A percentile compares a stretch with the other conserved stretches of the same genome.
Evolutionary conservation across 495 filamentous ascomycete genomes (phyloP).

Genomic region (Penicillium dipodomyicola): DNA sequence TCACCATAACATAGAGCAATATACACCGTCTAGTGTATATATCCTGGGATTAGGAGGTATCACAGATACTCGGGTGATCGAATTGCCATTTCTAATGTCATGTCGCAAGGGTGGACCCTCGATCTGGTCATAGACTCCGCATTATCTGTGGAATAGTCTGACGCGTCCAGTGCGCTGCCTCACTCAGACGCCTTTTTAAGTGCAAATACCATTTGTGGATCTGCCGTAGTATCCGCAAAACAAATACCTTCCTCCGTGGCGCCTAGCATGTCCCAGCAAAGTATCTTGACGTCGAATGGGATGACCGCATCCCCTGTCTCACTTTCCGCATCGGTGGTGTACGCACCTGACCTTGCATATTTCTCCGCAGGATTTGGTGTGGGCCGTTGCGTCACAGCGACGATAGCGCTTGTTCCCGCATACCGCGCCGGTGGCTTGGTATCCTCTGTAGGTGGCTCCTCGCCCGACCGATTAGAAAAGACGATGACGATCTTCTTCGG

Average conservation of each 20-base stretch:
- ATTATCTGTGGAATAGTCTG: slow-evolving; percentile 7
- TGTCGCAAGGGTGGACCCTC: not conserved
- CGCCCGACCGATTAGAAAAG: slow-evolving; percentile 77
- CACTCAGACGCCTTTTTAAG: slow-evolving; percentile 20
- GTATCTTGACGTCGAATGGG: slow-evolving; percentile 42
- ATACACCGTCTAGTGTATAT: slow-evolving; percentile 5
- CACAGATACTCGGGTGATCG: not conserved
- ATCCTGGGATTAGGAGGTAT: not conserved
- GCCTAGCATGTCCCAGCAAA: slow-evolving; percentile 48
- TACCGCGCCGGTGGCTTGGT: slow-evolving; percentile 50
- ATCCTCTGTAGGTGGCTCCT: slow-evolving; percentile 57
- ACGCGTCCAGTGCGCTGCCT: slow-evolving; percentile 9
- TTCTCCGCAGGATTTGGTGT: not conserved
- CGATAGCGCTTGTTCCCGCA: slow-evolving; percentile 80
- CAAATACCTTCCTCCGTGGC: slow-evolving; percentile 46
- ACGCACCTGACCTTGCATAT: slow-evolving; percentile 32
- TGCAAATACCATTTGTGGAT: slow-evolving; percentile 45
- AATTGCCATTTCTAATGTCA: slow-evolving; percentile 2
- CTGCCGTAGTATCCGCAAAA: slow-evolving; percentile 47
- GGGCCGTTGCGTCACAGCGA: slow-evolving; percentile 60
- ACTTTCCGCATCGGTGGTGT: slow-evolving; percentile 11
- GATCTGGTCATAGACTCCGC: not conserved
- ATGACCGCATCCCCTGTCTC: slow-evolving; percentile 16
- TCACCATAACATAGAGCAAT: slow-evolving; percentile 8
- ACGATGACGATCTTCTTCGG: slow-evolving; percentile 67